Conservation (phyloP, 2,329 filamentous ascomycete species). For the Stemphylium lycopersici region DNA sequence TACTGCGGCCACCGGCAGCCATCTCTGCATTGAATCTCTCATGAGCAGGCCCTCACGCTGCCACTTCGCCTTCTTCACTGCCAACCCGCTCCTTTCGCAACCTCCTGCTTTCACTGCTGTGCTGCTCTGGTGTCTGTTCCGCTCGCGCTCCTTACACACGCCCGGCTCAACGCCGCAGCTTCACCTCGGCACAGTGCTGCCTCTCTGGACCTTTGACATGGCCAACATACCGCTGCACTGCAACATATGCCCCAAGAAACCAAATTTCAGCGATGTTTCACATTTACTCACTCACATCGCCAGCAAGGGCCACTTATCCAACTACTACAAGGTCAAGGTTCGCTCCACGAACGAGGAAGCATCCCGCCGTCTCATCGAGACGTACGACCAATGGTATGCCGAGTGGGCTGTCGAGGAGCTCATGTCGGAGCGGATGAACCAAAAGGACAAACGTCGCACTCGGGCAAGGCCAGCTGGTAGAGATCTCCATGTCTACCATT, state of each 20-base stretch:
- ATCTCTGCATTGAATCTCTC: slow-evolving; percentile 28
- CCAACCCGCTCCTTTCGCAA: slow-evolving; percentile 47
- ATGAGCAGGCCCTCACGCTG: slow-evolving; percentile 29
- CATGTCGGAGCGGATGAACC: slow-evolving; percentile 76
- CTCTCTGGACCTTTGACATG: slow-evolving; percentile 43
- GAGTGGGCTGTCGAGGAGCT: slow-evolving; percentile 72
- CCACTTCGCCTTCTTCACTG: slow-evolving; percentile 42
- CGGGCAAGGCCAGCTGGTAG: slow-evolving; percentile 43
- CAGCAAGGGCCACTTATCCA: slow-evolving; percentile 88
- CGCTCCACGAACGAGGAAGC: slow-evolving; percentile 69
- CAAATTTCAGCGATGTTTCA: slow-evolving; percentile 85
- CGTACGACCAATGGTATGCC: slow-evolving; percentile 81
- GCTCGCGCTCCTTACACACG: slow-evolving; percentile 35
- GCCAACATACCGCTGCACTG: slow-evolving; percentile 72
- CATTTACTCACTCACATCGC: slow-evolving; percentile 91
- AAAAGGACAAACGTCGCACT: slow-evolving; percentile 73
- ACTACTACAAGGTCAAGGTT: slow-evolving; percentile 82
- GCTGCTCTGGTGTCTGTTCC: slow-evolving; percentile 30
- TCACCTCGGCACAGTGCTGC: slow-evolving; percentile 4
- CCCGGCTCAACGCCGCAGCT: slow-evolving; percentile 6
- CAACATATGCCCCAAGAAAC: slow-evolving; percentile 79
- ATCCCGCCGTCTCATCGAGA: slow-evolving; percentile 67
- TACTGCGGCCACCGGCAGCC: slow-evolving; percentile 33
- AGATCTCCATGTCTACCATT: slow-evolving; percentile 12
- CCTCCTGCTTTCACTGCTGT: slow-evolving; percentile 31